Base-by-base conservation (phyloP, 108 stramenopile species). In the Pinguiococcus pyrenoidosus region DNA sequence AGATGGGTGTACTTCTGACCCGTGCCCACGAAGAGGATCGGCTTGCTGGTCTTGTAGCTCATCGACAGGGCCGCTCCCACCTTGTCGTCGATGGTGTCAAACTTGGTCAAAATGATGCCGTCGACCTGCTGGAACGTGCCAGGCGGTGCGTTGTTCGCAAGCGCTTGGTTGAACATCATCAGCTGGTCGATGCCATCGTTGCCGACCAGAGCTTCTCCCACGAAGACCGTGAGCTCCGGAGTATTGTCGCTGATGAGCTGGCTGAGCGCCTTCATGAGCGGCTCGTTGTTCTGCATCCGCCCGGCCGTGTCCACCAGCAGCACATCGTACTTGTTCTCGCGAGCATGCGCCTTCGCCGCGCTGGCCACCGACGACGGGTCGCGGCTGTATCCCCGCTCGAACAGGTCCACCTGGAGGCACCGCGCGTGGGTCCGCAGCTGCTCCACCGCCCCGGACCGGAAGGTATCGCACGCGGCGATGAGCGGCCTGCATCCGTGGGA, bases 1-100 rank as follows among this genome's bases (percentile, higher is more conserved):
- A 96, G 61, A 52, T 93, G 86, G 61, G 90, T 89, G 72, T 96
- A 93, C 67, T 92, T 92, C 68, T 96, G 95, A 16, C 95, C 95
- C 7, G 88, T 90, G 37, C 95, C 95, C 16, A 86, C 83, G 61
- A 96, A 93, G 4, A 87, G 55, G 59, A 96, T 82, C 3, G 94
- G 94, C 2, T 87, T 81, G 26, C 88, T 86, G 7, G 92, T 96
- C 44, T 82, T 64, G 63, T 96, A 85, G 5, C 85, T 87, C 75
- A 97, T 73, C 17, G 85, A 84, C 57, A 94, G 49, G 4, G 90
- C 90, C 1, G 91, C 90, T 0, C 95, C 95, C 16, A 97, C 92
- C 80, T 97, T 97, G 51, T 88, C 89, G 41, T 81, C 82, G n/a
- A 97, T 87, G 1, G 95, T 94, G 71, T 94, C 95, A 52, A 92